These are phyloP conservation scores for Sphaerostilbella broomeana DNA, from an alignment of 2,329 filamentous ascomycete species.

Conservation along the genomic window DNA sequence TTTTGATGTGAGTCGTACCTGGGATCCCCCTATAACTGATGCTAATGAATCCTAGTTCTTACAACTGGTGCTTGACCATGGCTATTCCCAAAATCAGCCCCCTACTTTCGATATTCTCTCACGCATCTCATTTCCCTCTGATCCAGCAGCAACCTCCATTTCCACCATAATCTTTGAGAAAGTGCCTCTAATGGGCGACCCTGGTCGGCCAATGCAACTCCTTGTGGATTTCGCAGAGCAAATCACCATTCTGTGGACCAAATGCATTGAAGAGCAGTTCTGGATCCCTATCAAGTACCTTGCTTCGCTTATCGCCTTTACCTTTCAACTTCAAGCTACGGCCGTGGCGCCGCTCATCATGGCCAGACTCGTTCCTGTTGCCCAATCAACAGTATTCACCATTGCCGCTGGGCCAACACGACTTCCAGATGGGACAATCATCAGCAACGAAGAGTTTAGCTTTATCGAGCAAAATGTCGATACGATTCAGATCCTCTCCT, in stretches of 20 bases:
- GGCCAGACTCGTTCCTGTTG: constrained; percentile 47
- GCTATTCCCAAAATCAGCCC: constrained; percentile 45
- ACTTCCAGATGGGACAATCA: constrained; percentile 41
- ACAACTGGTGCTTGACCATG: constrained; percentile 59
- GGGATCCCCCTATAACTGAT: not conserved
- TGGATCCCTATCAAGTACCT: constrained; percentile 60
- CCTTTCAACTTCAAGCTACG: constrained; percentile 54
- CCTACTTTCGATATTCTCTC: constrained; percentile 63
- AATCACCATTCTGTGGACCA: constrained; percentile 61
- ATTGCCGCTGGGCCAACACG: constrained; percentile 53
- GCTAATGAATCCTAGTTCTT: constrained; percentile 41
- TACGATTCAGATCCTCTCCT: constrained; percentile 54
- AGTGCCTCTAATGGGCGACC: constrained; percentile 51
- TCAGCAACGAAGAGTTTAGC: constrained; percentile 31
- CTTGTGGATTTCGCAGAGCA: constrained; percentile 58
- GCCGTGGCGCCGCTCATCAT: constrained; percentile 54
- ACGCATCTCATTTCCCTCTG: constrained; percentile 58
- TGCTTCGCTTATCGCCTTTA: constrained; percentile 56
- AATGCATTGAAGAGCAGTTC: constrained; percentile 57
- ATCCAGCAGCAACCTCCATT: constrained; percentile 49
- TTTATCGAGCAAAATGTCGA: constrained; percentile 51
- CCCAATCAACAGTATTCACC: constrained; percentile 53
- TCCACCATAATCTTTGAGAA: constrained; percentile 62
- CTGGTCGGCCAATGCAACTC: constrained; percentile 44
- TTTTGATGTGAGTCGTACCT: constrained; percentile 37